A percentile compares a stretch with the other conserved stretches of the same genome.
Evolutionary conservation across 2,329 filamentous ascomycete species (phyloP).

Genomic region (Septoria petroselini): DNA sequence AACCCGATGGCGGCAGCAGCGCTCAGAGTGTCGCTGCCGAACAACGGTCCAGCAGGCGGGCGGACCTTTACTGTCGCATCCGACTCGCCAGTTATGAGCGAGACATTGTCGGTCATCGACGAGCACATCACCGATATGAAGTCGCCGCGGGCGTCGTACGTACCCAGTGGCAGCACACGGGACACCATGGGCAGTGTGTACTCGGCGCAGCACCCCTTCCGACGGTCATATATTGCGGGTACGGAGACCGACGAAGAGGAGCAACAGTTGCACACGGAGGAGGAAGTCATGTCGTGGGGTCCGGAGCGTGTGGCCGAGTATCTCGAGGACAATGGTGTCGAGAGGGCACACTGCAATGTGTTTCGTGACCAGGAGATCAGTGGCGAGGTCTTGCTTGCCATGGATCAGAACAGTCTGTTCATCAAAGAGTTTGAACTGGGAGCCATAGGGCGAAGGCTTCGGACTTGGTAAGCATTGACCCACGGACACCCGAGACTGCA

Average conservation of each 20-base stretch:
- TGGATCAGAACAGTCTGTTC: constrained; percentile 93
- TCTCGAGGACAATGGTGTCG: constrained; percentile 78
- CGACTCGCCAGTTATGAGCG: constrained; percentile 74
- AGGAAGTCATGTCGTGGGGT: constrained; percentile 76
- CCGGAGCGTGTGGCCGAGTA: constrained; percentile 83
- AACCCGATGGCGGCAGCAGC: constrained; percentile 22
- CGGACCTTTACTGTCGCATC: constrained; percentile 26
- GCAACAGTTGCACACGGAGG: constrained; percentile 62
- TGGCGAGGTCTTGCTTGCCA: constrained; percentile 85
- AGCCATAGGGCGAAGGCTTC: constrained; percentile 80
- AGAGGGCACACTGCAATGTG: constrained; percentile 86
- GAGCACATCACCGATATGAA: constrained; percentile 91
- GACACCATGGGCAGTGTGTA: constrained; percentile 72
- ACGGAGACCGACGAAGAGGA: constrained; percentile 95
- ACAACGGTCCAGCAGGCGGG: constrained; percentile 10
- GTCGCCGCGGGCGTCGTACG: constrained; percentile 50
- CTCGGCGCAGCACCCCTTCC: constrained; percentile 67
- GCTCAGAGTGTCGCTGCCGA: constrained; percentile 27
- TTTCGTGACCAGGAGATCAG: constrained; percentile 95
- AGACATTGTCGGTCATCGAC: constrained; percentile 92
- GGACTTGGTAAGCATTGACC: constrained; percentile 64
- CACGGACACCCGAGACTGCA: background rate
- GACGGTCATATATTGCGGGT: constrained; percentile 87
- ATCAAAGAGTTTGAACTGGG: constrained; percentile 94
- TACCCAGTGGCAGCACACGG: constrained; percentile 42